Evolutionary conservation across 129 eudicot species (phyloP), one percentile per base, ranked within the genome.

Genomic region (Kitagawia praeruptora): DNA sequence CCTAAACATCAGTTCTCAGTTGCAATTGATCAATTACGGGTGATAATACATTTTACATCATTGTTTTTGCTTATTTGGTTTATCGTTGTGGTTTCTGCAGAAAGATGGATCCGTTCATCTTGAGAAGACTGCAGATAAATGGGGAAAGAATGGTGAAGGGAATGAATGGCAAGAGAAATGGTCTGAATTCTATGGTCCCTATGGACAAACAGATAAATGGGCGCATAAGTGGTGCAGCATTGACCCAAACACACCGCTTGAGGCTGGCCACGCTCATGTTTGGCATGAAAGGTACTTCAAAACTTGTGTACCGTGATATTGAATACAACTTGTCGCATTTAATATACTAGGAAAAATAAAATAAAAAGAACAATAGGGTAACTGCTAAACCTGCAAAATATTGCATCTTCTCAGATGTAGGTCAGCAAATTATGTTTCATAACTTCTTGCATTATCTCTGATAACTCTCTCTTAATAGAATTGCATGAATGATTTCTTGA

Each of bases 221-320:
- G 98, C 98, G 16, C 92, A 94, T 85, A 94, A 94, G 84, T 91
- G 97, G 97, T 91, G 98, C 91, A 88, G 89, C 91, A 88, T 90
- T 80, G 98, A 94, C 81, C 96, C 97, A 70, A 75, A 79, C 85
- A 91, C 97, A 28, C 91, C 84, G 8, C 81, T 94, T 42, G 98
- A 91, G 4, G 87, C 83, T 80, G 98, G 98, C 34, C 98, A 94
- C 85, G 98, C 98, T 82, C 97, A 94, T 78, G 89, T 89, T 84
- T 94, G 98, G 98, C 96, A 94, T 81, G 98, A 94, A 87, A 91
- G 98, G 98, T 94, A 91, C 70, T 45, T 10, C 27, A 74, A 39
- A 39, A 39, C 16, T 41, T 40, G 49, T 23, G 46, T n/a, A 2
- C 37, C 3, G 13, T 10, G 8, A 2, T 0, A 4, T 42, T 11